Evolutionary conservation across 352 stramenopile species (phyloP).

Genomic region (Halophytophthora polymorphica): DNA sequence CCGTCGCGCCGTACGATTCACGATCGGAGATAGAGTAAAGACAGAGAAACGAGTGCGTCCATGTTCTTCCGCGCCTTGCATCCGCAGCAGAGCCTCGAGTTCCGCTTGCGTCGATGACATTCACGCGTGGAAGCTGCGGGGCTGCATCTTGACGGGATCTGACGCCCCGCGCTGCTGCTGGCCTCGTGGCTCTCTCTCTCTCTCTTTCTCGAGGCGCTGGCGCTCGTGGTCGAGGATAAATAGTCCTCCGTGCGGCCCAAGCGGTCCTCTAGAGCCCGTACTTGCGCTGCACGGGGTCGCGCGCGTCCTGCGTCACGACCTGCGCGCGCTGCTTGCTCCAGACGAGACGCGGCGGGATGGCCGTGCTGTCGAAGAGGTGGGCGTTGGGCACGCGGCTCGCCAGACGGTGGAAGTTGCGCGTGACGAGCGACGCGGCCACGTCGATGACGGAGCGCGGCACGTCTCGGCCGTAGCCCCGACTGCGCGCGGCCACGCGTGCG

Average conservation of each 20-base stretch:
- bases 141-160: not conserved
- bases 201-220: too few relatives aligned
- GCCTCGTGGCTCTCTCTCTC: too few relatives aligned
- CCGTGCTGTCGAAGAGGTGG: conserved; percentile 66
- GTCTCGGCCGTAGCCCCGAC: conserved; percentile 62
- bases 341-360: conserved; percentile 57
- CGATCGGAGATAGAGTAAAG: too few relatives aligned
- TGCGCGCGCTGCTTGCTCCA: conserved; percentile 71
- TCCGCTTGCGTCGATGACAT: too few relatives aligned
- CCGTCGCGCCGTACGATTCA: conserved; percentile 23
- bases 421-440: conserved; percentile 57
- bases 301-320: conserved; percentile 38
- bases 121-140: not conserved
- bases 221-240: not conserved
- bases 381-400: conserved; percentile 61
- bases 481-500: conserved; percentile 64
- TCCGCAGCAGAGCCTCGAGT: too few relatives aligned
- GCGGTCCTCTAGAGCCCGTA: conserved; percentile 43
- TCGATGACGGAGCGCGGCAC: conserved; percentile 66
- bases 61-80: too few relatives aligned
- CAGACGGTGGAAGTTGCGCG: conserved; percentile 61
- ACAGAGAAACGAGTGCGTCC: too few relatives aligned
- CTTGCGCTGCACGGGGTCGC: conserved; percentile 63
- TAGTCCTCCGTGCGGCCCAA: not conserved
- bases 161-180: too few relatives aligned